A percentile compares a stretch with the other conserved stretches of the same genome.
phyloP scores from a whole-genome alignment of 2,329 filamentous ascomycete species.

The Fusarium nodosum region DNA sequence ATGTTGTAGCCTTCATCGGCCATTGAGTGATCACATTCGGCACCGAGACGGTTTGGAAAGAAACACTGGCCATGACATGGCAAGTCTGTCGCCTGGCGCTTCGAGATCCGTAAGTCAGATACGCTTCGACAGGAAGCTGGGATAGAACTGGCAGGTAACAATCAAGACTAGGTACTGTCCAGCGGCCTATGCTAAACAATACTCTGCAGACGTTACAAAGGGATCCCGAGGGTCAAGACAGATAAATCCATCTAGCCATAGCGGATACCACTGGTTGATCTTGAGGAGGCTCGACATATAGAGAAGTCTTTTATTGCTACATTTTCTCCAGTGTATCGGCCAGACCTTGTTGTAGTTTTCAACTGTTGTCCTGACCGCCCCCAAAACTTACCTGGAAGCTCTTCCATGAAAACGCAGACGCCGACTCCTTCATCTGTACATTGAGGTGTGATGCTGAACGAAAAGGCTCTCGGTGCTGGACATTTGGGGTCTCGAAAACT shows the following conservation, averaged over 20 bases:
- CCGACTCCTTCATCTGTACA: background rate
- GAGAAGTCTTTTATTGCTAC: no score
- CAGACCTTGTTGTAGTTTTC: background rate
- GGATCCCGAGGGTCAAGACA: no score
- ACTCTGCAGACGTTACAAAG: background rate
- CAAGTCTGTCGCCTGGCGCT: background rate
- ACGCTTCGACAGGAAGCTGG: background rate
- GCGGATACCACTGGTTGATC: background rate
- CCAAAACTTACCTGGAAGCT: background rate
- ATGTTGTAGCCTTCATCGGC: no score
- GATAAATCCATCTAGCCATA: background rate
- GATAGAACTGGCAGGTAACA: background rate
- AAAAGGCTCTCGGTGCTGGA: background rate
- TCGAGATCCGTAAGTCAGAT: background rate
- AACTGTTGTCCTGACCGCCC: background rate
- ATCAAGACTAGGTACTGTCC: background rate
- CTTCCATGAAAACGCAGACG: background rate
- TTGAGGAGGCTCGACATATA: background rate
- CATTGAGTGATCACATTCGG: background rate
- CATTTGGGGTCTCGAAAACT: background rate
- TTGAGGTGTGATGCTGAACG: background rate
- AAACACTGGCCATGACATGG: background rate
- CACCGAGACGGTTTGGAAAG: background rate
- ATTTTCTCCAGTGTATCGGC: background rate
- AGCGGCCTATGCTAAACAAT: no score